phyloP scores from a whole-genome alignment of 129 eudicot species.

The Sambucus nigra region DNA sequence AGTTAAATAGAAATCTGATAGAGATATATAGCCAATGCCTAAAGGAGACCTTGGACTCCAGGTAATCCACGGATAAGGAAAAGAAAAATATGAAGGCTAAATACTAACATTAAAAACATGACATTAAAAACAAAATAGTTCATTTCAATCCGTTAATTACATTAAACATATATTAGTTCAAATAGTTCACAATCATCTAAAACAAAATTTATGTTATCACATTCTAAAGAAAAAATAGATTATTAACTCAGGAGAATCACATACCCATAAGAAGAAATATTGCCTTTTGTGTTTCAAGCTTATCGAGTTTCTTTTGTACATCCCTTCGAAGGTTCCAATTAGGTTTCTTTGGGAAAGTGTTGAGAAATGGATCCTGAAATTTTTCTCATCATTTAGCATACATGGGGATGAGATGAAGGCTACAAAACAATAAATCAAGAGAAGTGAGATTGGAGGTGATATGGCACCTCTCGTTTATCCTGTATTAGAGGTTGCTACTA shows the following conservation, averaged over 20 bases:
- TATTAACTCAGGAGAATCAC: slow-evolving; percentile 3
- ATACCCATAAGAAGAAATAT: slow-evolving; percentile 69
- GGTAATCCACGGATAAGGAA: too few species aligned
- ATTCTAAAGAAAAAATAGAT: background rate
- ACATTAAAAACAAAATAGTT: too few species aligned
- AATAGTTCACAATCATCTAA: too few species aligned
- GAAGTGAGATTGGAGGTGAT: background rate
- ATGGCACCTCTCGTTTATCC: slow-evolving; percentile 71
- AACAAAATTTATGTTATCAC: background rate
- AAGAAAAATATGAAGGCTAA: too few species aligned
- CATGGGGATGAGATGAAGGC: background rate
- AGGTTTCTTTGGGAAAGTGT: slow-evolving; percentile 94
- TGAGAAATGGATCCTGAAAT: slow-evolving; percentile 85
- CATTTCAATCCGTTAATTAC: background rate
- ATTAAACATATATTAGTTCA: background rate
- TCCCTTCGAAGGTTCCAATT: slow-evolving; percentile 98
- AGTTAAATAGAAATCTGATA: too few species aligned
- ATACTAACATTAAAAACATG: too few species aligned
- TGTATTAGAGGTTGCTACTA: slow-evolving; percentile 57
- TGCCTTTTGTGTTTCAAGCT: slow-evolving; percentile 93
- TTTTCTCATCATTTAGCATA: slow-evolving; percentile 3
- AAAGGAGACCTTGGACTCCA: too few species aligned
- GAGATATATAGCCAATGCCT: too few species aligned
- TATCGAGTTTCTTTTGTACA: slow-evolving; percentile 93
- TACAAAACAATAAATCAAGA: background rate